Evolutionary conservation across 768 basidiomycete genomes (phyloP), one percentile per base, ranked within the genome.

Genomic region (Tephrocybe sp.): DNA sequence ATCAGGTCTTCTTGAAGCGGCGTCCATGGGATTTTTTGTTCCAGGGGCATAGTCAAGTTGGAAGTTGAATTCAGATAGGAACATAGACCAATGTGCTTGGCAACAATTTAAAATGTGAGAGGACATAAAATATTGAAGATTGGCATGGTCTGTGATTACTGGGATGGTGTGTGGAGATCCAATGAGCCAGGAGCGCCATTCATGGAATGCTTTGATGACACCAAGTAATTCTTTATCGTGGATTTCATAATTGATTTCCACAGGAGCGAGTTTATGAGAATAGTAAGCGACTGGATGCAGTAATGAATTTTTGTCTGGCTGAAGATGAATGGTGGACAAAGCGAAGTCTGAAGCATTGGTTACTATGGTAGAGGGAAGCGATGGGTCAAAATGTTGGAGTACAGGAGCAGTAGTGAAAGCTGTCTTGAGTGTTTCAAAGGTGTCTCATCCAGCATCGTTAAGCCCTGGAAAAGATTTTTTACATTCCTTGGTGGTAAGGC

Each of bases 201-300:
- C 61, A 0, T 57, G 40, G 32, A 79, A 65, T 0, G 68, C 63
- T 34, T 34, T 53, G 5, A 80, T 57, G 38, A 82, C 69, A 1
- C 72, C 76, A 1, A 81, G 68, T 0, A 80, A 58, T 61, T 82
- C 79, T 58, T 77, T 76, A 39, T 82, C 71, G 51, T 80, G 69
- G 28, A 75, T 66, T 9, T 73, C 63, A 52, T 80, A 80, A 58
- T 79, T 80, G 6, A 60, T 36, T 56, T 82, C 70, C 0, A 71
- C 56, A 71, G 63, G 32, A 73, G 69, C 0, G 8, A 64, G 53
- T 36, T 37, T 68, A 22, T 16, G 48, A 30, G 28, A 34, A n/a
- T 34, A 34, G 32, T 37, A 46, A 2, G 45, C 24, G 9, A 47
- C 62, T 0, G 77, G 76, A n/a, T 69, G 70, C 44, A 66, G 66